Percentiles rank a stretch among this genome's conserved stretches.
These are phyloP conservation scores for Jamesozyma hellenica DNA, from an alignment of 805 yeast genomes.

Conservation along the genomic window DNA sequence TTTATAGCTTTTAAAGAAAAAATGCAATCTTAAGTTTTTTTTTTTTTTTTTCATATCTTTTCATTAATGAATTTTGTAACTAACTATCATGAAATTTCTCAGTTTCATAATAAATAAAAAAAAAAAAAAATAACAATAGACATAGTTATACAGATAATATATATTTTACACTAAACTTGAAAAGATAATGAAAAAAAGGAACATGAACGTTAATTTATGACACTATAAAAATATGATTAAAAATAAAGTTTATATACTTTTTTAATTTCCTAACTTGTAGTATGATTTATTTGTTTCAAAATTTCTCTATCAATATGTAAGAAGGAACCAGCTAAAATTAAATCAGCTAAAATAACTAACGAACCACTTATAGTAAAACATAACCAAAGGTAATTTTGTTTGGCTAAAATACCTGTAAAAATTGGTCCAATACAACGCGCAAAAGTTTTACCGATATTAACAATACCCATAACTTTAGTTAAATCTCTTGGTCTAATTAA, in stretches of 20 bases:
- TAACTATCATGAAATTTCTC: too few species aligned
- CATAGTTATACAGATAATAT: too few species aligned
- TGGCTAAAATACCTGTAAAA: slow-evolving; percentile 68
- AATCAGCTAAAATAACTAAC: slow-evolving; percentile 35
- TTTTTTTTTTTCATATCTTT: not conserved
- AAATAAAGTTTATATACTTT: too few species aligned
- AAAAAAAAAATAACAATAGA: too few species aligned
- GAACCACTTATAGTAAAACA: slow-evolving; percentile 46
- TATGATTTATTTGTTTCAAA: slow-evolving; percentile 11
- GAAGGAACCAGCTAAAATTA: slow-evolving; percentile 26
- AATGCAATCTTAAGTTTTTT: slow-evolving; percentile 2
- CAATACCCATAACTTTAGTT: slow-evolving; percentile 73
- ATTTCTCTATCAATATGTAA: slow-evolving; percentile 27
- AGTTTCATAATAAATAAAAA: too few species aligned
- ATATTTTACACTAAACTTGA: too few species aligned
- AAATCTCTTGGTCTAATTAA: slow-evolving; percentile 54
- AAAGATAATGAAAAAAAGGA: too few species aligned
- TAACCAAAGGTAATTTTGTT: slow-evolving; percentile 34
- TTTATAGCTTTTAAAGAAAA: slow-evolving; percentile 5
- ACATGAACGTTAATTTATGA: too few species aligned
- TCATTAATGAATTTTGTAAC: too few species aligned
- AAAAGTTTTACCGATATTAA: slow-evolving; percentile 75
- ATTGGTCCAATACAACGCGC: slow-evolving; percentile 77
- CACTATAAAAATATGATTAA: too few species aligned
- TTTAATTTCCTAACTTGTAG: slow-evolving; percentile 1